Conservation (phyloP, 1,284 basidiomycete species). For the Xanthoconium separans region DNA sequence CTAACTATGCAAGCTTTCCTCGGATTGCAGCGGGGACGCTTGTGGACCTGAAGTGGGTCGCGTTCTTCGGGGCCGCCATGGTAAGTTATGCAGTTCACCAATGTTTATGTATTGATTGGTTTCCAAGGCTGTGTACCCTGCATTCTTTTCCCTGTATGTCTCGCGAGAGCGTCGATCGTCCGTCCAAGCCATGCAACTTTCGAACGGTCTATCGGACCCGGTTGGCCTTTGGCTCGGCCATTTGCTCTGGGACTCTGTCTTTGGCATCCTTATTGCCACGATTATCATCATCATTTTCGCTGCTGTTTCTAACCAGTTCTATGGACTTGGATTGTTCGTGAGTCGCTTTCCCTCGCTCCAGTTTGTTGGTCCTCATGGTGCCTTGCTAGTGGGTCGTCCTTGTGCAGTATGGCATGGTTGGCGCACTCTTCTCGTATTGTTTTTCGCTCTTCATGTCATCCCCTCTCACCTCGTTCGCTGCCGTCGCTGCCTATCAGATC, state of each 20-base stretch:
- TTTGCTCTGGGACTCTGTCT: slow-evolving; percentile 70
- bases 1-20: slow-evolving; percentile 57
- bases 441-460: slow-evolving; percentile 62
- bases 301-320: slow-evolving; percentile 58
- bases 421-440: slow-evolving; percentile 68
- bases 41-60: slow-evolving; percentile 61
- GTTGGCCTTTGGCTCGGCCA: slow-evolving; percentile 79
- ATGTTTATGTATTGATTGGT: not conserved
- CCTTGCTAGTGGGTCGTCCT: slow-evolving; percentile 64
- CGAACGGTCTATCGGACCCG: slow-evolving; percentile 74
- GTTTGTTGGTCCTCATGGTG: slow-evolving; percentile 1
- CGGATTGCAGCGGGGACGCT: slow-evolving; percentile 52
- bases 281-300: slow-evolving; percentile 66
- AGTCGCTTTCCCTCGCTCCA: slow-evolving; percentile 24
- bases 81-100: slow-evolving; percentile 36
- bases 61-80: slow-evolving; percentile 69
- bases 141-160: slow-evolving; percentile 78
- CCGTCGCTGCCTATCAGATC: slow-evolving; percentile 73
- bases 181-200: slow-evolving; percentile 77
- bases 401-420: slow-evolving; percentile 68
- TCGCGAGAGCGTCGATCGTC: slow-evolving; percentile 64
- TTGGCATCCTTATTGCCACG: slow-evolving; percentile 57
- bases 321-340: slow-evolving; percentile 68
- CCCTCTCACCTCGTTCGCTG: slow-evolving; percentile 73
- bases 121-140: slow-evolving; percentile 66